Evolutionary conservation across 495 filamentous ascomycete species (phyloP).

Genomic region (Aspergillus kassunensis): DNA sequence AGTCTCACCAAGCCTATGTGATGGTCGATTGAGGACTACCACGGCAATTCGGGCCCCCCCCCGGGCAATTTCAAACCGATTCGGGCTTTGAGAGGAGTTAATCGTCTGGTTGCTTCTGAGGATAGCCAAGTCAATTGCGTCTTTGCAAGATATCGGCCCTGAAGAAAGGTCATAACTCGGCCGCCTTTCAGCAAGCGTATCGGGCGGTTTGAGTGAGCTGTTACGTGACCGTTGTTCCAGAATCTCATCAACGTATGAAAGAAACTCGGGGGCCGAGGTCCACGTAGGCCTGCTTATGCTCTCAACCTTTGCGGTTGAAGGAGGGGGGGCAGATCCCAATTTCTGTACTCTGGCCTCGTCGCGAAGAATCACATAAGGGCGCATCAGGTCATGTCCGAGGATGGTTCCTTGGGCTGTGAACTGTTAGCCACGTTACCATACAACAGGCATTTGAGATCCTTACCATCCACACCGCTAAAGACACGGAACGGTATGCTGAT

Average conservation of each 20-base stretch:
- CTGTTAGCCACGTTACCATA: background rate
- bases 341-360: conserved; percentile 65
- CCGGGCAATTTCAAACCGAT: conserved; percentile 91
- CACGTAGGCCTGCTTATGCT: conserved; percentile 35
- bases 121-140: conserved; percentile 88
- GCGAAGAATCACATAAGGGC: conserved; percentile 83
- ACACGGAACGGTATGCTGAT: conserved; percentile 95
- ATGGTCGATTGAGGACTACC: conserved; percentile 81
- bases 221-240: conserved; percentile 55
- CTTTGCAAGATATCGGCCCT: conserved; percentile 58
- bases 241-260: conserved; percentile 77
- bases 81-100: conserved; percentile 62
- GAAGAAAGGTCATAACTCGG: conserved; percentile 40
- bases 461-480: conserved; percentile 79
- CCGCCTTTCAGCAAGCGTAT: conserved; percentile 60
- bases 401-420: conserved; percentile 56
- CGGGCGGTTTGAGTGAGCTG: conserved; percentile 55
- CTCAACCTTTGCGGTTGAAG: conserved; percentile 31
- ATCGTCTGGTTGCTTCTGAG: conserved; percentile 65
- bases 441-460: conserved; percentile 11
- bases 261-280: conserved; percentile 57
- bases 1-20: conserved; percentile 85
- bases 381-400: conserved; percentile 85
- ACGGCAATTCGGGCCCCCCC: conserved; percentile 81
- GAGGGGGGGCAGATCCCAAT: conserved; percentile 20